These are phyloP conservation scores for Pichia pseudocactophila DNA, from an alignment of 805 yeast species.

Conservation along the genomic window DNA sequence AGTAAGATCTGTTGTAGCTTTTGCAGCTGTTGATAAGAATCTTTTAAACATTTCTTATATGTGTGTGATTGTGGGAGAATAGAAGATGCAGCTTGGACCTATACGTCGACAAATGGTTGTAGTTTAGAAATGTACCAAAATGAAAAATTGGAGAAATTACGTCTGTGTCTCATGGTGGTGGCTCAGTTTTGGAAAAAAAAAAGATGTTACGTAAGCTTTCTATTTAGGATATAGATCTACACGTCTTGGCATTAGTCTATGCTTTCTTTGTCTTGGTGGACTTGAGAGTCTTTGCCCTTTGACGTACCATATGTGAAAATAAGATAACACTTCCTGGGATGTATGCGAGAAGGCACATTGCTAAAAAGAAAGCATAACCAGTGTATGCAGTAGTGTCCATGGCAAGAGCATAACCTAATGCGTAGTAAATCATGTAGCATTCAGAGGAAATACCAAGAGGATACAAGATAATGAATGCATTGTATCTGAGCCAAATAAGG, in stretches of 20 bases:
- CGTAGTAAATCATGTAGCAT: conserved; percentile 54
- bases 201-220: too few relatives aligned
- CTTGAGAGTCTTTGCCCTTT: conserved; percentile 55
- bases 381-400: conserved; percentile 34
- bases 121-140: too few relatives aligned
- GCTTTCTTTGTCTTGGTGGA: not conserved
- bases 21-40: conserved; percentile 4
- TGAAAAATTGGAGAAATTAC: too few relatives aligned
- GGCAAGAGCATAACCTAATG: conserved; percentile 55
- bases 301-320: conserved; percentile 81
- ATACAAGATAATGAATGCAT: conserved; percentile 70
- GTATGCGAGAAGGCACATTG: conserved; percentile 54
- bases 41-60: conserved; percentile 3
- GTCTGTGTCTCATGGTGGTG: too few relatives aligned
- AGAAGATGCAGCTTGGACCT: too few relatives aligned
- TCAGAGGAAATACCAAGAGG: conserved; percentile 93
- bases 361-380: conserved; percentile 46
- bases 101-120: too few relatives aligned
- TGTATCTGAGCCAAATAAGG: conserved; percentile 72
- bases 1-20: conserved; percentile 25
- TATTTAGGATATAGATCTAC: too few relatives aligned
- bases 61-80: not conserved
- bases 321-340: conserved; percentile 82
- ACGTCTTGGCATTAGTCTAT: not conserved
- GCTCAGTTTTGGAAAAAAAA: too few relatives aligned